Evolutionary conservation across 352 stramenopile genomes (phyloP), one percentile per base, ranked within the genome.

Genomic region (Globisporangium yorkense): DNA sequence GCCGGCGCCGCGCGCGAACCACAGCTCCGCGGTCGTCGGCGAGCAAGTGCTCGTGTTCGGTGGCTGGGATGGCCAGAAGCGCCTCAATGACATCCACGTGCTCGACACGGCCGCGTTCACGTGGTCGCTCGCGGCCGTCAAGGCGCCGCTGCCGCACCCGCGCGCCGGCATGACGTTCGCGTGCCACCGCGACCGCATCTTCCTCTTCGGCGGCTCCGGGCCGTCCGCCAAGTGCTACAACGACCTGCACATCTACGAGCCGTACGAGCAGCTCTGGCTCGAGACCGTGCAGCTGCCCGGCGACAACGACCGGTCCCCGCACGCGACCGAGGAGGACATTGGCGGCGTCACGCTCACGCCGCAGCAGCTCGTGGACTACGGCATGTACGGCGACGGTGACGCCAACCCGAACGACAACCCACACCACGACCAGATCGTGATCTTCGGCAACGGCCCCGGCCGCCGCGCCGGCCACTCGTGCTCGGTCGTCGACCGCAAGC

Each of bases 21-120:
- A 99, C 78, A 97, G 87, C 68, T 97, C 87, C 31, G 89, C 92
- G 6, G 62, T 98, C 20, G 71, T 98, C 6, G 74, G 89, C 33
- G 57, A 72, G 40, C 67, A 87, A 29, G 69, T 99, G 50, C 96
- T 98, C 55, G 76, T 99, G 39, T 99, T 99, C 74, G 96, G 96
- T 45, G 94, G 96, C 53, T 99, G 94, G 94, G 83, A 96, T 61
- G 88, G 88, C n/a, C 80, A 83, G 39, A 81, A 96, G 60, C 75
- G 93, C 51, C 78, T 99, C 12, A 99, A 98, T 70, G 96, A 98
- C 71, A 88, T 99, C 55, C 88, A 98, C 72, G 81, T 98, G 37
- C 75, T 99, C n/a, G 83, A 98, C 65, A 97, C 87, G 8, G 63
- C 54, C 16, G 94, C 79, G 27, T 86, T 87, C 51, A 88, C 77